A percentile compares a stretch with the other conserved stretches of the same genome.
Conservation (phyloP, 129 eudicot species). For the Cynara cardunculus region DNA sequence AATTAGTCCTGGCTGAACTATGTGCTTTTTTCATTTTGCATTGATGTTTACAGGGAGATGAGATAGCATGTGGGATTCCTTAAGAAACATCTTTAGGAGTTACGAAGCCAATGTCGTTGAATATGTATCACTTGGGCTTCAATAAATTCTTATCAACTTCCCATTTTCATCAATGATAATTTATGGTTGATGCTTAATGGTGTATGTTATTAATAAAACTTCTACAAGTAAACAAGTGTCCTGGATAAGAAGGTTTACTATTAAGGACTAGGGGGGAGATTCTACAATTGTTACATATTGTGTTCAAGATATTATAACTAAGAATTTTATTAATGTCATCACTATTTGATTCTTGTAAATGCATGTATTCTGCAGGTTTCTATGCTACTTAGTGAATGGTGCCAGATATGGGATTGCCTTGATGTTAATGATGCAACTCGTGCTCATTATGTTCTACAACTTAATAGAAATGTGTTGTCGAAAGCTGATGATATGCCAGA, state of each 20-base stretch:
- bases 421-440: slow-evolving; percentile 50
- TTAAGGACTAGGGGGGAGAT: not conserved
- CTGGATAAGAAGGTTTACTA: not conserved
- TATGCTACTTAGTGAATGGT: slow-evolving; percentile 57
- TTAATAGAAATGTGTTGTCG: slow-evolving; percentile 48
- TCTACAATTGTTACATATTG: not conserved
- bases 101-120: not conserved
- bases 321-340: not conserved
- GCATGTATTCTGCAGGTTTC: slow-evolving; percentile 37
- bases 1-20: no score
- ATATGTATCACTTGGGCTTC: not conserved
- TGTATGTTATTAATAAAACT: not conserved
- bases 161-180: not conserved
- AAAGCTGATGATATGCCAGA: slow-evolving; percentile 58
- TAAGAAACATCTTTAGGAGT: no score
- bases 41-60: no score
- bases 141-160: not conserved
- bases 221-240: not conserved
- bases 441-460: slow-evolving; percentile 40
- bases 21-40: no score
- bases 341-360: not conserved
- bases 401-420: slow-evolving; percentile 47
- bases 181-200: not conserved
- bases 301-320: not conserved
- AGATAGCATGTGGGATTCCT: no score